Evolutionary conservation across 108 stramenopile genomes (phyloP), one percentile per base, ranked within the genome.

Genomic region (Poteriospumella lacustris): DNA sequence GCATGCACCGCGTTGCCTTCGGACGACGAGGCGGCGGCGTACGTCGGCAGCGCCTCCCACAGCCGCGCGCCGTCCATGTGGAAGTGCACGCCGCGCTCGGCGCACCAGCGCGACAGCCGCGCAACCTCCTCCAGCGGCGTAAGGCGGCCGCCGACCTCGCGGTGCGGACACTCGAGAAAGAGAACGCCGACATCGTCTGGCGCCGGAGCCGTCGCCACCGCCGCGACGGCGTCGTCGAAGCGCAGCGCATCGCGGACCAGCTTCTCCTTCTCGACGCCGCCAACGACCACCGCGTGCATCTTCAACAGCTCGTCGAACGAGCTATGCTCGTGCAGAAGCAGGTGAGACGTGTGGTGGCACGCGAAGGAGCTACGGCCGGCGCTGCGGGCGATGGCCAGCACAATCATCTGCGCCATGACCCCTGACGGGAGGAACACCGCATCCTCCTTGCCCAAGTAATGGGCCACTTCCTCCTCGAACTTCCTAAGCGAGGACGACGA

Each of bases 1-100:
- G 89, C 77, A 0, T 0, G 0, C 2, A 59, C 3, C 19, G 64
- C 19, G 43, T 12, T 42, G 1, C 42, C 0, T 19, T 42, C 19
- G n/a, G n/a, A n/a, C n/a, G n/a, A n/a, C n/a, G n/a, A 42, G 24
- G 24, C 12, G 5, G 1, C 34, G 88, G 79, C 36, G 43, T 39
- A 40, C 12, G 5, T 0, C 34, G 88, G 79, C 36, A 80, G 83
- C 26, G 89, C 91, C 80, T 93, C 91, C 72, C 90, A 92, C 33
- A 93, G 86, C 26, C 92, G 82, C 26, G 92, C 91, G 39, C 92
- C 92, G 75, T 93, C 92, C 40, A 88, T 84, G 76, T 93, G 92
- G 64, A 91, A 88, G n/a, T 69, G 33, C 1, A 91, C 77, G 26
- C 81, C 86, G 19, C 78, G 41, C 0, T 82, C 33, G 15, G 68